Conservation (phyloP, 78 protist genomes). For the Carpediemonas membranifera region DNA sequence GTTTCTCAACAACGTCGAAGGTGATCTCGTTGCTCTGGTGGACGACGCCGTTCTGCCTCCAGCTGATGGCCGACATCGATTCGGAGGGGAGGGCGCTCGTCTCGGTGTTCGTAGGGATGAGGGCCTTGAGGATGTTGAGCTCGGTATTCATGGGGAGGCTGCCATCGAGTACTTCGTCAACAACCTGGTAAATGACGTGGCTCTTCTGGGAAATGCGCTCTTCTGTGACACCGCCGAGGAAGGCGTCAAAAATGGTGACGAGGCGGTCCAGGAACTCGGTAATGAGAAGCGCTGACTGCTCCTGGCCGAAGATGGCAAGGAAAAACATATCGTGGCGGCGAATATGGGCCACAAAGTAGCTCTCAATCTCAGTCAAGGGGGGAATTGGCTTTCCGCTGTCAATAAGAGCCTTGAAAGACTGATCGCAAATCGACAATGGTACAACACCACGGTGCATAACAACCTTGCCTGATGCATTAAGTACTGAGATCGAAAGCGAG, state of each 20-base stretch:
- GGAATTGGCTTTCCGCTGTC: no score
- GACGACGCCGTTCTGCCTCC: slow-evolving; percentile 72
- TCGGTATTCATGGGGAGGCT: neutral
- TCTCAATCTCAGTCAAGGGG: no score
- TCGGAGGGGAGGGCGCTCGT: slow-evolving; percentile 45
- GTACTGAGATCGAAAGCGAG: no score
- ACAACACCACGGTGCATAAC: no score
- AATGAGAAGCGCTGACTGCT: slow-evolving; percentile 58
- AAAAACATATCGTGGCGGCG: no score
- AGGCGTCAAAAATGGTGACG: slow-evolving; percentile 57
- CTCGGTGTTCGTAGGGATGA: slow-evolving; percentile 79
- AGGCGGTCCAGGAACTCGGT: slow-evolving; percentile 61
- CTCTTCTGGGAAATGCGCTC: slow-evolving; percentile 44
- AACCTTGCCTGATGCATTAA: no score
- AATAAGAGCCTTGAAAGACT: no score
- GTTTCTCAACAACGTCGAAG: slow-evolving; percentile 77
- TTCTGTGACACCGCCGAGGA: slow-evolving; percentile 33
- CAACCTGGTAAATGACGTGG: slow-evolving; percentile 47
- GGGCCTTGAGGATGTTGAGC: slow-evolving; percentile 76
- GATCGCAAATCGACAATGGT: no score
- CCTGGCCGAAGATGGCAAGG: no score
- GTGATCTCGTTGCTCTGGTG: slow-evolving; percentile 71
- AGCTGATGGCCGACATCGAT: slow-evolving; percentile 34
- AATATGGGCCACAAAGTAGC: no score
- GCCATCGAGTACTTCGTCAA: neutral